These are phyloP conservation scores for Manihot esculenta DNA, from an alignment of 441 rosid species.

Conservation along the genomic window DNA sequence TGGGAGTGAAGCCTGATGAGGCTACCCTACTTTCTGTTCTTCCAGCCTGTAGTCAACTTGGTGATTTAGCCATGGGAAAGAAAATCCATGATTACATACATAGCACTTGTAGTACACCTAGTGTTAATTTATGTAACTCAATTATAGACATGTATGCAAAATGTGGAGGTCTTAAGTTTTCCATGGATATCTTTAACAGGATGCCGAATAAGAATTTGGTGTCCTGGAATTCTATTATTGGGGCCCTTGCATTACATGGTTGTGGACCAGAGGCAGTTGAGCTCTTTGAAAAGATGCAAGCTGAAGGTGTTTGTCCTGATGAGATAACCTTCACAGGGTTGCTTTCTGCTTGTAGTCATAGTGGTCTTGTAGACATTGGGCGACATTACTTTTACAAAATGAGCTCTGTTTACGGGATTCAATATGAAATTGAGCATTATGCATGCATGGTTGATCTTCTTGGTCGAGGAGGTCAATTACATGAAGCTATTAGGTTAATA, in stretches of 20 bases:
- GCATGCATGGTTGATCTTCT: constrained; percentile 67
- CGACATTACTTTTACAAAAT: constrained; percentile 44
- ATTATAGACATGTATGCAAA: constrained; percentile 25
- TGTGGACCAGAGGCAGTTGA: constrained; percentile 47
- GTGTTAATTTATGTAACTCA: constrained; percentile 18
- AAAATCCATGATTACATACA: constrained; percentile 14
- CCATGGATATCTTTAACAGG: constrained; percentile 38
- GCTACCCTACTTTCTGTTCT: constrained; percentile 24
- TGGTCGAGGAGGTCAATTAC: constrained; percentile 49
- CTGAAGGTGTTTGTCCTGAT: constrained; percentile 46
- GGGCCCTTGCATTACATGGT: constrained; percentile 60
- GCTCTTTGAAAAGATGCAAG: constrained; percentile 52
- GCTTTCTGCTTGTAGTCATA: constrained; percentile 59
- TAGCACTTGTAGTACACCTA: neutral
- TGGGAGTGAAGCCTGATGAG: constrained; percentile 18
- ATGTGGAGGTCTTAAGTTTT: constrained; percentile 13
- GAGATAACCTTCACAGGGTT: constrained; percentile 58
- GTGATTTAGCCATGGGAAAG: constrained; percentile 19
- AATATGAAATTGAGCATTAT: constrained; percentile 59
- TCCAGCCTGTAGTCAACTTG: constrained; percentile 23
- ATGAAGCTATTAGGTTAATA: constrained; percentile 53
- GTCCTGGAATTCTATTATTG: constrained; percentile 63
- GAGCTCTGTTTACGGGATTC: constrained; percentile 43
- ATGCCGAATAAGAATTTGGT: constrained; percentile 55
- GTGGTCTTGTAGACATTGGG: constrained; percentile 58